A percentile compares a stretch with the other conserved stretches of the same genome.
These are phyloP conservation scores for Gossypium stocksii DNA, from an alignment of 345 rosid species.

Conservation along the genomic window DNA sequence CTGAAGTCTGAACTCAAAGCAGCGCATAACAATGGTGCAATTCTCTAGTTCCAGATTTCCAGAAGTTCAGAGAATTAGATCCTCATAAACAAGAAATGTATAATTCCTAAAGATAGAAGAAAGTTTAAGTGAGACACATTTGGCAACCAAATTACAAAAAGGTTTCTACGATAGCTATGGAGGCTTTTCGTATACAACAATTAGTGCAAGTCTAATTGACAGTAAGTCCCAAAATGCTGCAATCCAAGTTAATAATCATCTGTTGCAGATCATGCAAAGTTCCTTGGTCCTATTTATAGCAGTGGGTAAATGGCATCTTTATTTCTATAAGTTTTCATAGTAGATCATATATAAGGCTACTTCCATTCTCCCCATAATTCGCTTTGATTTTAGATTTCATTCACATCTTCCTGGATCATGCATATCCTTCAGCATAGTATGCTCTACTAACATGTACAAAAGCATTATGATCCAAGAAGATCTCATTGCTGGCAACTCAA, in stretches of 20 bases:
- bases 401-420: not conserved
- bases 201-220: not conserved
- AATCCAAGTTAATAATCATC: not conserved
- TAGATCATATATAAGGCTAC: not conserved
- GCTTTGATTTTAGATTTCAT: not conserved
- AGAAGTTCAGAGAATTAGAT: not conserved
- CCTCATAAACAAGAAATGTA: not conserved
- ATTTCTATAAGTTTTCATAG: not conserved
- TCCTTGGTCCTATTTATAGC: not conserved
- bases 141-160: not conserved
- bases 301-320: not conserved
- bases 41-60: not conserved
- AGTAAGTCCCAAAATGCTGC: too few species aligned
- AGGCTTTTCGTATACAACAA: not conserved
- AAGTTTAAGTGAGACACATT: not conserved
- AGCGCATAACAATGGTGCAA: not conserved
- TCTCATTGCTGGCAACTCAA: not conserved
- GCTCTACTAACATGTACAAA: not conserved
- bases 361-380: conserved; percentile 4
- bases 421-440: not conserved
- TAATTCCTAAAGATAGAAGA: not conserved
- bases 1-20: not conserved
- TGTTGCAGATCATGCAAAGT: not conserved
- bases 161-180: not conserved
- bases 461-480: not conserved